Evolutionary conservation across 2,329 filamentous ascomycete species (phyloP), one percentile per base, ranked within the genome.

Genomic region (Blastomyces silverae): DNA sequence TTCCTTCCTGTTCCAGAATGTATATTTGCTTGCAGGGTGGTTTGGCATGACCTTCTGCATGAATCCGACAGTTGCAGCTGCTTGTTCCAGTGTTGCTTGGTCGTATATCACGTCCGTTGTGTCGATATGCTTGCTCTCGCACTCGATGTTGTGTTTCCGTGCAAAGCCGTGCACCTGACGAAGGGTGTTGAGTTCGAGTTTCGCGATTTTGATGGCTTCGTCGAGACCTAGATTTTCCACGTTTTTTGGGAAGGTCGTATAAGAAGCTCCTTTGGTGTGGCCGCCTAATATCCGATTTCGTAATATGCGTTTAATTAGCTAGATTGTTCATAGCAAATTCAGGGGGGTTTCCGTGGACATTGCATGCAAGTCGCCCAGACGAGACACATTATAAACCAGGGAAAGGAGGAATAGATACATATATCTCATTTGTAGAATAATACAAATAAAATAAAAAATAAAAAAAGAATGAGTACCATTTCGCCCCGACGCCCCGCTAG

Each of bases 51-150:
- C 76, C 11, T 72, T 73, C 34, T 74, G 76, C 79, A 86, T 82
- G 4, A 78, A 73, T 3, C 73, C 69, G 20, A 85, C 77, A 3
- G 79, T 77, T 20, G 69, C 66, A 31, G 73, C 70, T 0, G 79
- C 79, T 1, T 69, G 64, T 4, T 72, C 70, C 75, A 80, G 82
- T 60, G 80, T 74, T 10, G 65, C 71, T 22, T 75, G 65, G 65
- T 85, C 82, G 70, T 85, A 87, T 42, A 87, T 76, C 2, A 87
- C 75, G 71, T 88, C 85, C 1, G 86, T 79, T 0, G 85, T 87
- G 31, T 80, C 76, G 68, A 83, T 82, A 11, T 79, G 71, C 48
- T 74, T 70, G 61, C 79, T 81, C 69, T 87, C 85, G 69, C 83
- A 80, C 13, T 75, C 71, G 42, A 85, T 82, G 5, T 67, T 68